Percentiles rank a stretch among this genome's conserved stretches.
phyloP scores from a whole-genome alignment of 257 asterid genomes.

The Solanum chiquidenum region DNA sequence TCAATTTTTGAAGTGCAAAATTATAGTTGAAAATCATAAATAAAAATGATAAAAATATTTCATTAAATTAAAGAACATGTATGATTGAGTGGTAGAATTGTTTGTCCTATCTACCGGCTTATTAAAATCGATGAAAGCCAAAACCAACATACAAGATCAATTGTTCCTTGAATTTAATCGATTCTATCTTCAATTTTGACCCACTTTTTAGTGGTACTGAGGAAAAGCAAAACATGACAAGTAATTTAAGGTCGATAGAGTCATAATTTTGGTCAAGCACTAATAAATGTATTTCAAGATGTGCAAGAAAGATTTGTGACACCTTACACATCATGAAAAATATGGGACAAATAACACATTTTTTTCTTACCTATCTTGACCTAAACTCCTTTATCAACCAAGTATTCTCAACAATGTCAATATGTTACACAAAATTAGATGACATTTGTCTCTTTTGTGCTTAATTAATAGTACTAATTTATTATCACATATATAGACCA shows the following conservation, averaged over 20 bases:
- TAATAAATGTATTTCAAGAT: not conserved
- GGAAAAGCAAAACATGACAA: not conserved
- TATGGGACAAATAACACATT: not conserved
- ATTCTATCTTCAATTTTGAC: too few species aligned
- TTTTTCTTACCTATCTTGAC: not conserved
- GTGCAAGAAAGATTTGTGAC: not conserved
- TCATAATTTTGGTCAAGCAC: not conserved
- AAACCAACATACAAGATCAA: not conserved
- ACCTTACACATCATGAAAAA: not conserved
- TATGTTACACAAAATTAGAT: not conserved
- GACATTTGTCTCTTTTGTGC: not conserved
- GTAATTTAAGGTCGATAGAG: fast-evolving
- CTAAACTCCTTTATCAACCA: not conserved
- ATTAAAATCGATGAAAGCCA: too few species aligned
- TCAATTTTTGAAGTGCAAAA: too few species aligned
- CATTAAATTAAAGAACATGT: not conserved
- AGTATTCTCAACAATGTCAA: not conserved
- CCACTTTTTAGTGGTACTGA: too few species aligned
- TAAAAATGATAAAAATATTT: too few species aligned
- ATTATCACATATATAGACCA: not conserved
- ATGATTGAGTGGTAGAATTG: not conserved
- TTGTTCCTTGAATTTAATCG: too few species aligned
- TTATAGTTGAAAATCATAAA: too few species aligned
- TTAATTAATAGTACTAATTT: not conserved
- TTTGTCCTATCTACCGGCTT: fast-evolving